Base-by-base conservation (phyloP, 805 yeast species). In the Kodamaea laetipori region DNA sequence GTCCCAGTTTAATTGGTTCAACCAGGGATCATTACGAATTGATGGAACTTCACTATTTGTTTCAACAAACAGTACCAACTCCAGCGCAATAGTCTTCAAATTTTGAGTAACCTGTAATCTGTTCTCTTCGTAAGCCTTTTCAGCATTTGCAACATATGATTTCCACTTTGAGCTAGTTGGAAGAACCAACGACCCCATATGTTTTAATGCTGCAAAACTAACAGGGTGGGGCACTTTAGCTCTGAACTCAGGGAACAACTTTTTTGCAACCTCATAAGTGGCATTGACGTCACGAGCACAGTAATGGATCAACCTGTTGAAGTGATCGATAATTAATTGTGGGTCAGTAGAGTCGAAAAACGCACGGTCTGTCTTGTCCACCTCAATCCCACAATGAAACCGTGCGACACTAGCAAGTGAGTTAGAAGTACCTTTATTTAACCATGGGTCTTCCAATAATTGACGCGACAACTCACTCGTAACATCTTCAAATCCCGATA, bases 161-260 rank as follows among this genome's bases (percentile, higher is more conserved):
- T 80, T 71, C 99, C 99, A 94, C 10, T 75, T 62, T 15, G 58
- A 61, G 12, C 85, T 79, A 0, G 95, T 84, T 1, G 99, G 96
- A 31, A 95, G 65, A 38, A 90, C 78, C 35, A 86, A 77, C 15
- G 84, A 74, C 7, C 90, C 82, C 56, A 94, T 69, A 44, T 80
- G 83, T 51, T 84, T 73, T 35, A 94, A 67, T 2, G 96, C 97
- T 0, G 94, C 90, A 67, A 90, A 85, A 11, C 95, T 86, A 2
- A 92, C 95, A 0, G 99, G 97, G 63, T 94, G 99, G 0, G 99
- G 96, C 34, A 90, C 81, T 39, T 80, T 76, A 24, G 69, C 55
- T 19, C 77, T 61, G 56, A 87, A 94, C 26, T 69, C 66, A 1
- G 96, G 97, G 24, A 82, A 78, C 0, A 90, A 77, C 46, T 79